phyloP scores from a whole-genome alignment of 371 early-diverging fungal genomes.

The Rhizopus stolonifer region DNA sequence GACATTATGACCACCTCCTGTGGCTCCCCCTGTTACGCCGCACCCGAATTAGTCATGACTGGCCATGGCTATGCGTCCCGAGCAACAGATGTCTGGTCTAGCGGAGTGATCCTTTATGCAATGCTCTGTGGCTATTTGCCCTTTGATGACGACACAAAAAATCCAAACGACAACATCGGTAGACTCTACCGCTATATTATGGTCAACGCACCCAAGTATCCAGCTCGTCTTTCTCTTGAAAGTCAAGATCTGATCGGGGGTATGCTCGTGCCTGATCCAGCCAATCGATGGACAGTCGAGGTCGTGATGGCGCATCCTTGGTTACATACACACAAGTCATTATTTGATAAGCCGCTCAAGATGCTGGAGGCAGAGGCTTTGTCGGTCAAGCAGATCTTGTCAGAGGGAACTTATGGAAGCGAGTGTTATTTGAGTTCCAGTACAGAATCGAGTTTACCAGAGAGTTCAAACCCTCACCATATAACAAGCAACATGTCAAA shows the following conservation, averaged over 20 bases:
- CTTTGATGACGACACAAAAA: constrained; percentile 97
- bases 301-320: constrained; percentile 84
- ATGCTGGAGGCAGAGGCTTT: constrained; percentile 23
- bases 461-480: no score
- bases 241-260: constrained; percentile 81
- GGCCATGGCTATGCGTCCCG: constrained; percentile 95
- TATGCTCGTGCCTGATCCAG: constrained; percentile 92
- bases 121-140: constrained; percentile 98
- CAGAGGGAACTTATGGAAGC: neutral
- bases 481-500: neutral
- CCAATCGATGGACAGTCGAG: constrained; percentile 78
- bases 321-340: constrained; percentile 30
- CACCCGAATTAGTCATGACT: constrained; percentile 96
- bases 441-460: neutral
- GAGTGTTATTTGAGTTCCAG: no score
- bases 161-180: constrained; percentile 96
- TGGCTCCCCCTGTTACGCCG: constrained; percentile 98
- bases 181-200: constrained; percentile 93
- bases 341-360: constrained; percentile 26
- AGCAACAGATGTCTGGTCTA: constrained; percentile 96
- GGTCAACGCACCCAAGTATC: constrained; percentile 84
- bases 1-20: constrained; percentile 91
- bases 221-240: constrained; percentile 74
- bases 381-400: constrained; percentile 9
- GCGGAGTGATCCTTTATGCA: constrained; percentile 94